phyloP scores from a whole-genome alignment of 768 basidiomycete genomes.

The Suillus hirtellus region DNA sequence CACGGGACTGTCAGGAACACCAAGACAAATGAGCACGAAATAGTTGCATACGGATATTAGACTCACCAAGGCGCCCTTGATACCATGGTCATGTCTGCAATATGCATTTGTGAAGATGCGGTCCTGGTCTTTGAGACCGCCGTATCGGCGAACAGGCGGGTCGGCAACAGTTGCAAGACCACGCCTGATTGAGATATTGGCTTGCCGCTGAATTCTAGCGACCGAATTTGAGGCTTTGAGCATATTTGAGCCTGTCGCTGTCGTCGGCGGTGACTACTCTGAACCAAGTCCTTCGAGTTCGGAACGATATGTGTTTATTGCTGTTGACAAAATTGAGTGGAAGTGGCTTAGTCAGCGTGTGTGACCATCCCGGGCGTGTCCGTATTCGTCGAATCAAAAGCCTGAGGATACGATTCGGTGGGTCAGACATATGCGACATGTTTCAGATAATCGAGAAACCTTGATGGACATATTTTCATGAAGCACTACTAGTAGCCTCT shows the following conservation, averaged over 20 bases:
- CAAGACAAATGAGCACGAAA: slow-evolving; percentile 10
- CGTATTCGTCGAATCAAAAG: neutral
- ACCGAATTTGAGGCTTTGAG: slow-evolving; percentile 30
- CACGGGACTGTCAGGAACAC: slow-evolving; percentile 61
- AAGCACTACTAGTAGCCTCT: neutral
- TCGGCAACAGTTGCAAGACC: slow-evolving; percentile 73
- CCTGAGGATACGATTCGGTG: too few species aligned
- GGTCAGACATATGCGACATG: neutral
- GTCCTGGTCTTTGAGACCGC: slow-evolving; percentile 93
- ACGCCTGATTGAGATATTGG: slow-evolving; percentile 19
- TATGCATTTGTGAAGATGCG: slow-evolving; percentile 93
- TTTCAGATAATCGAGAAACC: neutral
- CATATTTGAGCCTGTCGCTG: slow-evolving; percentile 24
- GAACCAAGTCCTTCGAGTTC: neutral
- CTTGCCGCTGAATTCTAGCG: slow-evolving; percentile 22
- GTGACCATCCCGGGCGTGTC: neutral
- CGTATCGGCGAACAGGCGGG: slow-evolving; percentile 88
- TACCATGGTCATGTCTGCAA: slow-evolving; percentile 83
- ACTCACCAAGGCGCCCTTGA: slow-evolving; percentile 89
- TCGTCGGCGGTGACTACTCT: slow-evolving; percentile 16
- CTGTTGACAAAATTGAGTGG: slow-evolving; percentile 5
- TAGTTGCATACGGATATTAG: neutral
- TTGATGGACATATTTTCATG: neutral
- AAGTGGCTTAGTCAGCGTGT: neutral
- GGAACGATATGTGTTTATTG: slow-evolving; percentile 1